Percentiles rank a stretch among this genome's conserved stretches.
phyloP scores from a whole-genome alignment of 1,284 basidiomycete species.

The Marasmius tenuissimus region DNA sequence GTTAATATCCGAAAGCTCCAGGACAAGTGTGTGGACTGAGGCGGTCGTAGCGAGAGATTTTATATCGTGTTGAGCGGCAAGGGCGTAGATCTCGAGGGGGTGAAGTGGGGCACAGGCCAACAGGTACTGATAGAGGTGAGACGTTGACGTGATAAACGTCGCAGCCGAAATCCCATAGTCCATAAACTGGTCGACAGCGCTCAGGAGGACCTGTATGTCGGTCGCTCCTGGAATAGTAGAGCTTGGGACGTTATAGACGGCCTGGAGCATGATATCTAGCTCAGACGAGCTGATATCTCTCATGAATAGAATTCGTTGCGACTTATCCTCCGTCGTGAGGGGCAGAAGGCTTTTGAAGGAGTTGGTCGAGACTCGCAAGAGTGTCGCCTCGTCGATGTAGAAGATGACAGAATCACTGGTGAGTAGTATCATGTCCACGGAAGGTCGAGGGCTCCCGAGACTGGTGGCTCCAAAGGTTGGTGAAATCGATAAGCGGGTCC shows the following conservation, averaged over 20 bases:
- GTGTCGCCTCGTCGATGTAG: neutral
- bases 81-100: constrained; percentile 1
- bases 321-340: neutral
- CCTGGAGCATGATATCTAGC: constrained; percentile 1
- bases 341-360: constrained; percentile 1
- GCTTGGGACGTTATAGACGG: neutral
- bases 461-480: no score
- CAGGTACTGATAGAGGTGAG: neutral
- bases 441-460: neutral
- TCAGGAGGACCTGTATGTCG: neutral
- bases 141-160: neutral
- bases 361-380: neutral
- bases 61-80: constrained; percentile 2
- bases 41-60: neutral
- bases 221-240: neutral
- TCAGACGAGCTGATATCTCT: neutral
- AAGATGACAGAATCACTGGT: constrained; percentile 1
- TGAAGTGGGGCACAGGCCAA: neutral
- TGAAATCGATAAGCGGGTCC: no score
- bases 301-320: neutral
- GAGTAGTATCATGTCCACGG: neutral
- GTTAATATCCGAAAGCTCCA: neutral
- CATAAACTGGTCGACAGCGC: neutral
- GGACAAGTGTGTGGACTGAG: neutral
- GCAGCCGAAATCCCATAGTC: neutral